Base-by-base conservation (phyloP, 1,139 yeast genomes). In the Geotrichum cucujoidarum region DNA sequence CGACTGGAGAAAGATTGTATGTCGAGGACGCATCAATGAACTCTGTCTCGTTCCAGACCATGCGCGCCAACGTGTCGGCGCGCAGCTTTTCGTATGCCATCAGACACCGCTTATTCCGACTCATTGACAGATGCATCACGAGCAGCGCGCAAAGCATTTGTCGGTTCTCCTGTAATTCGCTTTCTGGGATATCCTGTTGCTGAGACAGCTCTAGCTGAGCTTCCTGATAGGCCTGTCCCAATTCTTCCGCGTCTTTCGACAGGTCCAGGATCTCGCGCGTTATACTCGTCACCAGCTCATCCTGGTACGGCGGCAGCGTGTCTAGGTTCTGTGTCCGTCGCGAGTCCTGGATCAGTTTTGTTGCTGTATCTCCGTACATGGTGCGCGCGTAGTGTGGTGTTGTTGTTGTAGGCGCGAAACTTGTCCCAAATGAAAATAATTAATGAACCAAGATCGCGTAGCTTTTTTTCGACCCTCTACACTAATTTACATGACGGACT, bases 351-450 rank as follows among this genome's bases (percentile, higher is more conserved):
- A 87, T 75, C 24, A 92, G 77, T 62, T 92, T 92, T 52, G 81
- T 78, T 1, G 94, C 96, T 2, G 77, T 62, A 58, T 90, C 97
- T 30, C 97, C 97, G 60, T 87, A 86, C 98, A 92, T 92, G 21
- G n/a, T 34, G 18, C 25, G 33, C 14, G 24, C 32, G n/a, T n/a
- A n/a, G n/a, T n/a, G n/a, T n/a, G n/a, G n/a, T n/a, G n/a, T n/a
- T n/a, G n/a, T n/a, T n/a, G n/a, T n/a, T n/a, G n/a, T n/a, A n/a
- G n/a, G n/a, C n/a, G n/a, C n/a, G n/a, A n/a, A n/a, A n/a, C n/a
- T n/a, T n/a, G n/a, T n/a, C n/a, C n/a, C n/a, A n/a, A n/a, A n/a
- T n/a, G n/a, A n/a, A n/a, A n/a, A n/a, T n/a, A n/a, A n/a, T n/a
- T n/a, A n/a, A n/a, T n/a, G n/a, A n/a, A n/a, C n/a, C n/a, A n/a